Conservation (phyloP, 805 yeast species). For the Teunomyces cretensis region DNA sequence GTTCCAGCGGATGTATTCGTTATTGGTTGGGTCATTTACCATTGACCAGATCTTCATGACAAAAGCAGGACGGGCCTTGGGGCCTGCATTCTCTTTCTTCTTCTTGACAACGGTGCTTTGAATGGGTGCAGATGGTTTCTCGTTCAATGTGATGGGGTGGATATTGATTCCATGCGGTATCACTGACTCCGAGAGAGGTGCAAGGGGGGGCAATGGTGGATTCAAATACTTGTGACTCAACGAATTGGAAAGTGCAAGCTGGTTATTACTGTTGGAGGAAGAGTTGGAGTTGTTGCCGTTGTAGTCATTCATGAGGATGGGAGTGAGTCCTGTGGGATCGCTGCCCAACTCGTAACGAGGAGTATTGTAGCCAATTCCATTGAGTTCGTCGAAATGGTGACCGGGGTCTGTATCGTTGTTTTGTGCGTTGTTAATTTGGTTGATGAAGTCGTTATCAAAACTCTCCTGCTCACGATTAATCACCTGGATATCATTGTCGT, state of each 20-base stretch:
- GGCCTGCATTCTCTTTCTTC: slow-evolving; percentile 31
- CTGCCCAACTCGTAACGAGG: background rate
- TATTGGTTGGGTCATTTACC: slow-evolving; percentile 80
- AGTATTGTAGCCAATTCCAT: background rate
- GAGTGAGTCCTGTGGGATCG: slow-evolving; percentile 3
- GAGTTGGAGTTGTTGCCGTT: background rate
- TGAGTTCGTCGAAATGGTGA: background rate
- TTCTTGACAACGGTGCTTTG: slow-evolving; percentile 16
- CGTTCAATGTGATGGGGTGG: slow-evolving; percentile 12
- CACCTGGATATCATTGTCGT: slow-evolving; percentile 22
- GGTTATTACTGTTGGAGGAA: slow-evolving; percentile 1
- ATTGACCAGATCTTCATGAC: slow-evolving; percentile 93
- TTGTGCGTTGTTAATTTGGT: background rate
- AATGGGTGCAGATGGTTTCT: background rate
- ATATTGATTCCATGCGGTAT: slow-evolving; percentile 22
- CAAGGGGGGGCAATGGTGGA: slow-evolving; percentile 25
- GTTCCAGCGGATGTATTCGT: slow-evolving; percentile 77
- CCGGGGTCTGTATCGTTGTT: background rate
- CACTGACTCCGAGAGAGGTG: slow-evolving; percentile 30
- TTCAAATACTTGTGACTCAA: slow-evolving; percentile 10
- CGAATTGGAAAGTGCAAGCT: slow-evolving; percentile 3
- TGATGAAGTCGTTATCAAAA: slow-evolving; percentile 8
- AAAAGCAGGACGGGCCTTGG: slow-evolving; percentile 81
- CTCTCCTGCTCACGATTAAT: slow-evolving; percentile 16
- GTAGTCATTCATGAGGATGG: slow-evolving; percentile 4